Evolutionary conservation across 116 monocot genomes (phyloP).

Genomic region (Thalassia testudinum): DNA sequence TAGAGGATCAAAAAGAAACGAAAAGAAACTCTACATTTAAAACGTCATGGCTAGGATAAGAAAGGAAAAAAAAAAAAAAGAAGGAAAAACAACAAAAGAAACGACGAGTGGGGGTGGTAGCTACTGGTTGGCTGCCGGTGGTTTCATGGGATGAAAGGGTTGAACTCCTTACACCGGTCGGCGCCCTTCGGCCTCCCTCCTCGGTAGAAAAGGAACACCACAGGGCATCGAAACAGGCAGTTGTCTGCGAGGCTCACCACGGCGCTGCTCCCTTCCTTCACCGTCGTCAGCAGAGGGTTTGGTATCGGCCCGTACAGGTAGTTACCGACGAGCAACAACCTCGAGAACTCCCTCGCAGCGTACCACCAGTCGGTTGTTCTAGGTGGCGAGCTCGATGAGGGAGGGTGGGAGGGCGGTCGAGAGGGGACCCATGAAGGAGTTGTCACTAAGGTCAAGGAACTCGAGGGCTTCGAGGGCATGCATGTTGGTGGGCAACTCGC

Average conservation of each 20-base stretch:
- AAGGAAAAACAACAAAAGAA: too few species aligned
- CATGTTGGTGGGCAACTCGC: slow-evolving; percentile 21
- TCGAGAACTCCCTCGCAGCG: slow-evolving; percentile 31
- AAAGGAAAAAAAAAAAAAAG: too few species aligned
- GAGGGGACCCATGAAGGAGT: slow-evolving; percentile 25
- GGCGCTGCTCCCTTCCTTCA: slow-evolving; percentile 25
- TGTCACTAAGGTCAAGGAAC: slow-evolving; percentile 41
- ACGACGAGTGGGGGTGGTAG: too few species aligned
- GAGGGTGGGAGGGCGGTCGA: slow-evolving; percentile 26
- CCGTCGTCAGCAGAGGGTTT: slow-evolving; percentile 13
- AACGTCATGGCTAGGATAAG: too few species aligned
- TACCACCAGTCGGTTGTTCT: slow-evolving; percentile 27
- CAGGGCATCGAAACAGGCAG: slow-evolving; percentile 49
- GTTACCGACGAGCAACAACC: slow-evolving; percentile 52
- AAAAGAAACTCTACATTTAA: too few species aligned
- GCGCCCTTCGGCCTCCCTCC: slow-evolving; percentile 39
- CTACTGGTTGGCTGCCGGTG: neutral
- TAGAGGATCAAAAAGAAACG: too few species aligned
- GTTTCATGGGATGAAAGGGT: slow-evolving; percentile 29
- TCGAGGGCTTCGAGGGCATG: slow-evolving; percentile 6
- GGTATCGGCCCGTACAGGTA: slow-evolving; percentile 61
- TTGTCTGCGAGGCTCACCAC: slow-evolving; percentile 47
- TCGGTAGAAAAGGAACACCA: slow-evolving; percentile 40
- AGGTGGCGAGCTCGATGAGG: slow-evolving; percentile 26
- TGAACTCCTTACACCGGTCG: slow-evolving; percentile 29